Percentiles rank a stretch among this genome's conserved stretches.
phyloP scores from a whole-genome alignment of 371 early-diverging fungal genomes.

The Mortierella polycephala region DNA sequence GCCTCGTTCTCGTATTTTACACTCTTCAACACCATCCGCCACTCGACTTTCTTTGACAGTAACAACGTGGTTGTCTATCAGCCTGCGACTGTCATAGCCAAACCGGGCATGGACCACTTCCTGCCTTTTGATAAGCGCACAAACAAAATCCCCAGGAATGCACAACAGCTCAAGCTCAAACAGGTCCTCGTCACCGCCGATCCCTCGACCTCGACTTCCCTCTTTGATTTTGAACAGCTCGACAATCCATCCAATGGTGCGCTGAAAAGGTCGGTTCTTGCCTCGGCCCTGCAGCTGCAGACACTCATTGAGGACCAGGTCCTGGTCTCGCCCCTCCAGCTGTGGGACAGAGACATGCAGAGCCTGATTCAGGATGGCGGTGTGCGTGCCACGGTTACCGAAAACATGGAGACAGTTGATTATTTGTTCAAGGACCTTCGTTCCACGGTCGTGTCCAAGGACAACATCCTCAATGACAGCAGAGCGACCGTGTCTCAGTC shows the following conservation, averaged over 20 bases:
- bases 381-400: constrained; percentile 52
- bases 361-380: constrained; percentile 49
- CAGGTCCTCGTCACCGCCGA: constrained; percentile 63
- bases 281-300: constrained; percentile 63
- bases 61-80: constrained; percentile 63
- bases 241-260: constrained; percentile 28
- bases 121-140: constrained; percentile 53
- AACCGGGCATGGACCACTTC: constrained; percentile 52
- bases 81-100: constrained; percentile 64
- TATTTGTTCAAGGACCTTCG: constrained; percentile 57
- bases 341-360: constrained; percentile 55
- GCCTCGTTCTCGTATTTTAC: constrained; percentile 83
- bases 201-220: constrained; percentile 10
- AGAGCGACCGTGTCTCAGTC: constrained; percentile 4
- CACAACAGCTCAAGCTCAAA: constrained; percentile 63
- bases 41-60: constrained; percentile 73
- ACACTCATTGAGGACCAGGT: constrained; percentile 63
- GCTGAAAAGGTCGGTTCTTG: constrained; percentile 57
- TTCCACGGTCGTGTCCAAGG: constrained; percentile 23
- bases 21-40: constrained; percentile 77
- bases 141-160: constrained; percentile 55
- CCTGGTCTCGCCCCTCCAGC: constrained; percentile 56
- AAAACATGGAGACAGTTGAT: constrained; percentile 53
- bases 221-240: constrained; percentile 9
- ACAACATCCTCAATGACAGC: constrained; percentile 29